Conservation (phyloP, 108 stramenopile genomes). For the Schizochytrium sp. region DNA sequence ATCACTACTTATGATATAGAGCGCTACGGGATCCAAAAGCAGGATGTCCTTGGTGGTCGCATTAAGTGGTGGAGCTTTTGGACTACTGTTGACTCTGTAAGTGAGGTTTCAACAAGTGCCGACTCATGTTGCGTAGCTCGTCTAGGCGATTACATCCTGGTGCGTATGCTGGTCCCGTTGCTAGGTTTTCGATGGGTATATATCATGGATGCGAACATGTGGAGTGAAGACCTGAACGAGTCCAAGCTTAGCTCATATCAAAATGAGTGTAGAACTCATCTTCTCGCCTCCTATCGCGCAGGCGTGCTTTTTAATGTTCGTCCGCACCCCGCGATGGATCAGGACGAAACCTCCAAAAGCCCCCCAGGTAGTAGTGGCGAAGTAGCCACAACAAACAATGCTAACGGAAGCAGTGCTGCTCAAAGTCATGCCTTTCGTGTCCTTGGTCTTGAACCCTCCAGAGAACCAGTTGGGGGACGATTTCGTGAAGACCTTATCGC, state of each 20-base stretch:
- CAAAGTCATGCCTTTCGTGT: too few species aligned
- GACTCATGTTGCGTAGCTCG: background rate
- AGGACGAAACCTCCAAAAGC: too few species aligned
- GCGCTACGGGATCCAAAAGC: background rate
- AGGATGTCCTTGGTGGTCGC: too few species aligned
- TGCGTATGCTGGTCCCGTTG: background rate
- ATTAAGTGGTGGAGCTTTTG: background rate
- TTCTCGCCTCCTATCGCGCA: background rate
- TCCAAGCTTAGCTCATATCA: background rate
- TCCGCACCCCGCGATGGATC: background rate
- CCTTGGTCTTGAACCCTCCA: too few species aligned
- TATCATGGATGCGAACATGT: background rate
- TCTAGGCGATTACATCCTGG: background rate
- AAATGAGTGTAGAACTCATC: background rate
- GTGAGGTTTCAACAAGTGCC: background rate
- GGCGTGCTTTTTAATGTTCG: background rate
- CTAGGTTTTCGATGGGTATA: slow-evolving; percentile 30
- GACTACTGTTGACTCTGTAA: background rate
- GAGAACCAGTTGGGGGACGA: too few species aligned
- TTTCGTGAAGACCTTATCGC: too few species aligned
- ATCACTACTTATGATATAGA: background rate
- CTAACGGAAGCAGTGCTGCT: too few species aligned
- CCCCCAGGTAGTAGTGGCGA: too few species aligned
- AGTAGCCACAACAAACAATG: too few species aligned
- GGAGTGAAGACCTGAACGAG: background rate